Conservation (phyloP, 2,329 filamentous ascomycete genomes). For the Xylaria sp. region DNA sequence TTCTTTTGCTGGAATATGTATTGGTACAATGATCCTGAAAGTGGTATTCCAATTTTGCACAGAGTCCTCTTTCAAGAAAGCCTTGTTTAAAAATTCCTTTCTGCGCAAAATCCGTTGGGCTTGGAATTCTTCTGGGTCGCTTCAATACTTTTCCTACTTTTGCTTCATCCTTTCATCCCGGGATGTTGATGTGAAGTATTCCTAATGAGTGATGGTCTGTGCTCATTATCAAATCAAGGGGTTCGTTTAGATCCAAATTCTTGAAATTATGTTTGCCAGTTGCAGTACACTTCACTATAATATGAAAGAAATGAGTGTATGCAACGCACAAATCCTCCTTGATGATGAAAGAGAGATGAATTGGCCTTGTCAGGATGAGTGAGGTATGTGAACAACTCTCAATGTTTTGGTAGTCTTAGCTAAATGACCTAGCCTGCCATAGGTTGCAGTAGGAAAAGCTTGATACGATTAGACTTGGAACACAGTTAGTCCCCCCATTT, state of each 20-base stretch:
- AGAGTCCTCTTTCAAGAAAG: background rate
- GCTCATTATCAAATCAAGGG: slow-evolving; percentile 29
- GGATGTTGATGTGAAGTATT: slow-evolving; percentile 25
- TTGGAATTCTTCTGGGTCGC: background rate
- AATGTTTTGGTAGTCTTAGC: background rate
- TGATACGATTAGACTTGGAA: slow-evolving; percentile 7
- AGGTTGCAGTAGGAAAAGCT: slow-evolving; percentile 15
- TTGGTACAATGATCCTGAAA: background rate
- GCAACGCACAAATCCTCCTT: background rate
- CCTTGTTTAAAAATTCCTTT: background rate
- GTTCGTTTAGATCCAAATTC: background rate
- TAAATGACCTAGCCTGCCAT: background rate
- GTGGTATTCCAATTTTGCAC: background rate
- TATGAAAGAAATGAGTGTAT: background rate
- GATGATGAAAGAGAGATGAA: slow-evolving; percentile 1
- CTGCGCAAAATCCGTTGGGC: background rate
- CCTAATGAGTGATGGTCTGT: slow-evolving; percentile 26
- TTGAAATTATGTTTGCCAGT: background rate
- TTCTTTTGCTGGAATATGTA: slow-evolving; percentile 6
- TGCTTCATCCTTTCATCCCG: slow-evolving; percentile 38
- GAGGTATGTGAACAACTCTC: background rate
- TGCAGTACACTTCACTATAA: background rate
- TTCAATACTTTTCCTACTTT: slow-evolving; percentile 26
- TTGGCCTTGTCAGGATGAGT: slow-evolving; percentile 16
- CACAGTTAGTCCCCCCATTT: slow-evolving; percentile 16